These are phyloP conservation scores for Triangularia setosa DNA, from an alignment of 2,329 filamentous ascomycete species.

Conservation along the genomic window DNA sequence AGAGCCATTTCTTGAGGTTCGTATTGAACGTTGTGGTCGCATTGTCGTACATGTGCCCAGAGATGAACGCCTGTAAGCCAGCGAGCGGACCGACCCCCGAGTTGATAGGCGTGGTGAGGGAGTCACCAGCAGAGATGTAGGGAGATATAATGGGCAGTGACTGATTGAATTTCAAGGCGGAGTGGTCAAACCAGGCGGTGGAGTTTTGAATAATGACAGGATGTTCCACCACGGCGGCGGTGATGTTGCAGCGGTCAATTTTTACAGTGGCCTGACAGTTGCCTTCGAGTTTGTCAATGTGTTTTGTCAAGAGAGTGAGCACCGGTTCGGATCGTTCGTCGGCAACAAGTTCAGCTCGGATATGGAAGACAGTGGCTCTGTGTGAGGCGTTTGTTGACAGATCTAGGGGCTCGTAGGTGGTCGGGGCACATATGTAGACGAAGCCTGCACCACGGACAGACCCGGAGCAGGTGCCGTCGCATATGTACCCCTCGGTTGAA, in stretches of 20 bases:
- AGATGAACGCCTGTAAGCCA: neutral
- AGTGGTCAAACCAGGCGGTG: neutral
- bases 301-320: neutral
- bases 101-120: neutral
- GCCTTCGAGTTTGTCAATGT: constrained; percentile 2
- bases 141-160: neutral
- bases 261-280: constrained; percentile 10
- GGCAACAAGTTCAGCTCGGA: neutral
- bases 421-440: constrained; percentile 4
- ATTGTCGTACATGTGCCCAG: neutral
- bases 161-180: neutral
- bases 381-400: constrained; percentile 1
- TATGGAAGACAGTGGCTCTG: constrained; percentile 7
- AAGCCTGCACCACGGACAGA: constrained; percentile 10
- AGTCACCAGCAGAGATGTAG: neutral
- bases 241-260: constrained; percentile 11
- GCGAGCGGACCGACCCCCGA: constrained; percentile 1
- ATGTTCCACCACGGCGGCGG: constrained; percentile 11
- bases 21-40: constrained; percentile 3
- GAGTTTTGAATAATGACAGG: constrained; percentile 11
- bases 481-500: neutral
- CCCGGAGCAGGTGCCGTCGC: constrained; percentile 9
- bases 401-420: neutral
- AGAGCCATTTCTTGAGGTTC: neutral
- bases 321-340: neutral